Base-by-base conservation (phyloP, 257 asterid genomes). In the Prunella vulgaris region DNA sequence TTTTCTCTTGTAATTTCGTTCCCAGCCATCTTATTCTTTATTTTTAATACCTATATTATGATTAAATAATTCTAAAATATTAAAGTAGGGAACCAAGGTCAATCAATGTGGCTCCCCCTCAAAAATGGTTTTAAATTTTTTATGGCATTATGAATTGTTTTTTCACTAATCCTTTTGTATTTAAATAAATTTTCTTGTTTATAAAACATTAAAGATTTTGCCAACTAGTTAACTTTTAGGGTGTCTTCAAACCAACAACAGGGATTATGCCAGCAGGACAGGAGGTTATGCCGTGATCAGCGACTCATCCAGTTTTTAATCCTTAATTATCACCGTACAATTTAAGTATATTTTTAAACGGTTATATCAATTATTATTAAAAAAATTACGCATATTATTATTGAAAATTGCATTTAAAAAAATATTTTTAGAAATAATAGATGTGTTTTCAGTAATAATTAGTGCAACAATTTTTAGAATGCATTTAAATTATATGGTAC, bases 1-100 rank as follows among this genome's bases (percentile, higher is more conserved):
- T 82, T 87, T 86, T 83, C 92, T 64, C 90, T 89, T 89, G 98
- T 87, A 78, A 78, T 81, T 74, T 76, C 76, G 74, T 76, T 78
- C 79, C 73, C 76, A 85, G 60, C 85, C 80, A 78, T 64, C 78
- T 59, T 57, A 5, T 37, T 22, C 68, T 64, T 3, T 75, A 65
- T 20, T 64, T 75, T 33, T 20, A 57, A 32, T 38, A 5, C 58
- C 27, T 37, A 35, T 1, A 51, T 52, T 59, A 20, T 32, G 52
- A 14, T 24, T 14, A 15, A 2, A 51, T 17, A 18, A 25, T 44
- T 59, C 3, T 5, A 63, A 78, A 74, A 76, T 72, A 84, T 44
- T 79, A 46, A 64, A 75, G 73, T 71, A 69, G 80, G 89, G 86
- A 79, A 78, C 77, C 79, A 78, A 82, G 94, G 98, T 90, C 97